A percentile compares a stretch with the other conserved stretches of the same genome.
Evolutionary conservation across 2,329 filamentous ascomycete species (phyloP).

Genomic region (Trichoderma atroviride): DNA sequence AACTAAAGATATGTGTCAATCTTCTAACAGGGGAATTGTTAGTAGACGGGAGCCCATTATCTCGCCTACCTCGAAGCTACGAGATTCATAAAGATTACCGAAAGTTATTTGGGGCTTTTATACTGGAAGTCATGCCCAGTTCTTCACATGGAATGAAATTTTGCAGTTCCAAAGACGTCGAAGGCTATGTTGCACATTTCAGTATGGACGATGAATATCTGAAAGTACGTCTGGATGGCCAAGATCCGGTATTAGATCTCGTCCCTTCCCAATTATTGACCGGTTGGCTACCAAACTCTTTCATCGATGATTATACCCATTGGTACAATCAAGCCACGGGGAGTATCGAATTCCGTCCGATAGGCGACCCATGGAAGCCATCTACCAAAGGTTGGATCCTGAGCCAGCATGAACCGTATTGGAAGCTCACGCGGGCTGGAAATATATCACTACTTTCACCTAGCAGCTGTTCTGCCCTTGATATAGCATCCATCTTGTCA

Average conservation of each 20-base stretch:
- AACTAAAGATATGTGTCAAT: conserved; percentile 48
- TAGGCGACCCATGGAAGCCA: conserved; percentile 34
- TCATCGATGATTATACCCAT: conserved; percentile 47
- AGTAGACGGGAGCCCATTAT: conserved; percentile 53
- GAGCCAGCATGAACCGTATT: not conserved
- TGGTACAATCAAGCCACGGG: conserved; percentile 45
- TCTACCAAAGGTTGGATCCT: not conserved
- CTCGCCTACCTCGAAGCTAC: conserved; percentile 51
- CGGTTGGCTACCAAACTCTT: conserved; percentile 38
- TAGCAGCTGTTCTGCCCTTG: not conserved
- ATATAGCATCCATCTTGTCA: not conserved
- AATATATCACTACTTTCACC: not conserved
- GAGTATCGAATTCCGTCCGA: conserved; percentile 39
- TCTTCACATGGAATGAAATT: conserved; percentile 45
- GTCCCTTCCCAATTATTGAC: conserved; percentile 39
- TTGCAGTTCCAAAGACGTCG: conserved; percentile 39
- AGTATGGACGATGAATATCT: conserved; percentile 33
- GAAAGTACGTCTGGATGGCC: conserved; percentile 33
- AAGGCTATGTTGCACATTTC: conserved; percentile 43
- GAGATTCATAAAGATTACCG: conserved; percentile 44
- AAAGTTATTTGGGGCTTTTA: conserved; percentile 46
- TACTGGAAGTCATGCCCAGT: conserved; percentile 50
- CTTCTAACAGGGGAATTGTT: conserved; percentile 55
- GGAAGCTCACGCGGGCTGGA: not conserved
- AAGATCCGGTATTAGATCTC: conserved; percentile 32